Conservation (phyloP, 1,139 yeast species). For the Suhomyces anneliseae region DNA sequence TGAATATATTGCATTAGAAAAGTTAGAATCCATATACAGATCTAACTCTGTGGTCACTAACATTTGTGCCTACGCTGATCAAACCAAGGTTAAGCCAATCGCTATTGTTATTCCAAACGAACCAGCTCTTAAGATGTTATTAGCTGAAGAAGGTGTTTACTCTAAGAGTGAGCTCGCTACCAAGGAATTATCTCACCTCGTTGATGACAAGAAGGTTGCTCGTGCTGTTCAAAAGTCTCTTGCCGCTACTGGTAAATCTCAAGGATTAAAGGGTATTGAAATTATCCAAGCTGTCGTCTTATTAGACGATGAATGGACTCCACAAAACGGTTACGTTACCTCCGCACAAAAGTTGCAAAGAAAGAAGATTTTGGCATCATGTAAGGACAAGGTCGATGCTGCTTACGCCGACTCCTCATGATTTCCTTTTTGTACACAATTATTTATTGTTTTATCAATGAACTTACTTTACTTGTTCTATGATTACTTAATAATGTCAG, state of each 20-base stretch:
- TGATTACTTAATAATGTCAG: neutral
- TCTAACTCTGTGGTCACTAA: constrained; percentile 75
- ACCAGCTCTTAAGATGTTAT: constrained; percentile 52
- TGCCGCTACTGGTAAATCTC: constrained; percentile 71
- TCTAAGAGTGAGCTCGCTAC: constrained; percentile 49
- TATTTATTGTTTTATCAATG: constrained; percentile 1
- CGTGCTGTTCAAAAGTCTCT: constrained; percentile 59
- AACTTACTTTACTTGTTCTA: neutral
- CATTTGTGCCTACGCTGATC: constrained; percentile 93
- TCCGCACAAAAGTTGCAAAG: constrained; percentile 97
- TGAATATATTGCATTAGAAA: constrained; percentile 96
- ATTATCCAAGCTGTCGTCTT: constrained; percentile 75
- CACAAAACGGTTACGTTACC: constrained; percentile 90
- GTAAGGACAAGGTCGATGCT: constrained; percentile 56
- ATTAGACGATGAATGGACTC: constrained; percentile 95
- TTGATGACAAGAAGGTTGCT: constrained; percentile 58
- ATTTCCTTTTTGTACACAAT: neutral
- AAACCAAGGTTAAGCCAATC: constrained; percentile 80
- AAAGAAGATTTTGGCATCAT: constrained; percentile 76
- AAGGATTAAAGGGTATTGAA: constrained; percentile 86
- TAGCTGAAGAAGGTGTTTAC: constrained; percentile 56
- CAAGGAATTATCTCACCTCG: constrained; percentile 44
- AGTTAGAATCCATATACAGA: constrained; percentile 83
- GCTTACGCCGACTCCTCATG: constrained; percentile 37
- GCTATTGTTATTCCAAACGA: constrained; percentile 88